Evolutionary conservation across 768 basidiomycete genomes (phyloP).

Genomic region (Mycena crocata): DNA sequence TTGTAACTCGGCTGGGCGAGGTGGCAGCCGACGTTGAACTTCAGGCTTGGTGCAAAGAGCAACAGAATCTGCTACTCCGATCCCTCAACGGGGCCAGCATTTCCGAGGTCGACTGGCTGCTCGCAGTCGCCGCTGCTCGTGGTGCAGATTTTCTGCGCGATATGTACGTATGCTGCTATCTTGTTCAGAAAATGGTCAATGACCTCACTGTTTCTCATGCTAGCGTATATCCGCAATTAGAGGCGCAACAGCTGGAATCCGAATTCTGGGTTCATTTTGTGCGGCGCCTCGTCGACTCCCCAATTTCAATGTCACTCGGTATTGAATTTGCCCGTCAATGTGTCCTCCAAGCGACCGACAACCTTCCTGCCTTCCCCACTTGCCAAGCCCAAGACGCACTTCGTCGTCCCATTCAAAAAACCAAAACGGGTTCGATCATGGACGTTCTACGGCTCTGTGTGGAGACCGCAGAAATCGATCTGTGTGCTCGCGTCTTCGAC

Average conservation of each 20-base stretch:
- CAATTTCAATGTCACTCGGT: neutral
- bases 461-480: neutral
- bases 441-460: constrained; percentile 9
- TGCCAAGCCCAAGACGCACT: neutral
- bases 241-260: constrained; percentile 2
- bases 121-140: neutral
- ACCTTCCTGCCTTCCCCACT: constrained; percentile 12
- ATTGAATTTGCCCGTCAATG: neutral
- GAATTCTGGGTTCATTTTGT: constrained; percentile 13
- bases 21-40: neutral
- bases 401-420: neutral
- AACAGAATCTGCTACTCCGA: neutral
- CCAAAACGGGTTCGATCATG: neutral
- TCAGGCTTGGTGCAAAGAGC: neutral
- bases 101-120: constrained; percentile 9
- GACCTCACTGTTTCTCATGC: neutral
- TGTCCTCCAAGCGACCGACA: constrained; percentile 1
- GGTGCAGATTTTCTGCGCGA: neutral
- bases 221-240: constrained; percentile 5
- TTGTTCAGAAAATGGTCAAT: neutral
- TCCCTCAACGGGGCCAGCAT: neutral
- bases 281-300: neutral
- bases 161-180: neutral
- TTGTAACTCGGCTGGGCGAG: neutral
- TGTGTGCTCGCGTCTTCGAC: neutral